Conservation (phyloP, 805 yeast genomes). For the Hanseniaspora thailandica region DNA sequence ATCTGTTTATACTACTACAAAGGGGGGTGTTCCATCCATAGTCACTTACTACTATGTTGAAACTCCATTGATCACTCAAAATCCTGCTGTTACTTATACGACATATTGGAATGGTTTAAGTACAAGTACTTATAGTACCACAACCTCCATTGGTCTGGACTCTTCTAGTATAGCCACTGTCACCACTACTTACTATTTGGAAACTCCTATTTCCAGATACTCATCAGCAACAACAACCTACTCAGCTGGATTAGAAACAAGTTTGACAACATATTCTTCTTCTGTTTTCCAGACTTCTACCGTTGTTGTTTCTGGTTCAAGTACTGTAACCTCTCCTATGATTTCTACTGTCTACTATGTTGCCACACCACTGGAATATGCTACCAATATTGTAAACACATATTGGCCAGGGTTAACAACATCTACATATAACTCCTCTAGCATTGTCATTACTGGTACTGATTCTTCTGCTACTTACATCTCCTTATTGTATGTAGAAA, state of each 20-base stretch:
- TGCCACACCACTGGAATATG: slow-evolving; percentile 14
- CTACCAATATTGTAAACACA: not conserved
- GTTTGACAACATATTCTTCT: slow-evolving; percentile 13
- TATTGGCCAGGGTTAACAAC: slow-evolving; percentile 14
- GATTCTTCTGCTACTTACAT: slow-evolving; percentile 9
- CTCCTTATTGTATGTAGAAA: slow-evolving; percentile 10
- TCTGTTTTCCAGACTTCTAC: not conserved
- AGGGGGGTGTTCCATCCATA: not conserved
- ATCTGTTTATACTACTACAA: not conserved
- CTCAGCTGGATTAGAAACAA: not conserved
- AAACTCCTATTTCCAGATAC: slow-evolving; percentile 17
- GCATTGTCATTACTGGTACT: slow-evolving; percentile 10
- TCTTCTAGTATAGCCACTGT: slow-evolving; percentile 15
- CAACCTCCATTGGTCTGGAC: slow-evolving; percentile 2
- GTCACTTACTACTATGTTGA: slow-evolving; percentile 6
- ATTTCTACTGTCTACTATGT: slow-evolving; percentile 16
- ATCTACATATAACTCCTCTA: slow-evolving; percentile 3
- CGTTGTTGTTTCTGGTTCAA: not conserved
- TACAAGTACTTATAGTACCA: slow-evolving; percentile 16
- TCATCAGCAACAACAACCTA: slow-evolving; percentile 3
- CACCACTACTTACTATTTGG: slow-evolving; percentile 17
- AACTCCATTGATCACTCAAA: slow-evolving; percentile 13
- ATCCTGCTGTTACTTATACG: slow-evolving; percentile 3
- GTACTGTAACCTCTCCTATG: not conserved
- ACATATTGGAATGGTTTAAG: slow-evolving; percentile 16